Percentiles rank a stretch among this genome's conserved stretches.
These are phyloP conservation scores for Triticum urartu DNA, from an alignment of 176 grass and related monocot species.

Conservation along the genomic window DNA sequence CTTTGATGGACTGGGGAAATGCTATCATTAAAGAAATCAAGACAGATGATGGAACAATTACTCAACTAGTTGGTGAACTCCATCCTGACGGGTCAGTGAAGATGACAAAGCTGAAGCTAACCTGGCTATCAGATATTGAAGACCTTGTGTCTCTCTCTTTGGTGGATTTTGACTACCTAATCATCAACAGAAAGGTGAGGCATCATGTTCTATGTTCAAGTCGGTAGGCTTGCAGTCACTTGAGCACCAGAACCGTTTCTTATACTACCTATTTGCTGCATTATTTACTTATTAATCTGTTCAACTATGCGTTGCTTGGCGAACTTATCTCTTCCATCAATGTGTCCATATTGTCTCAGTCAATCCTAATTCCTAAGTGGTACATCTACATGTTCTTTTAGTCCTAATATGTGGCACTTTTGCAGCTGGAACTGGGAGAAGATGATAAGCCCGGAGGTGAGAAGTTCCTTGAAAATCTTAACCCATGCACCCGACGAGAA, in stretches of 20 bases:
- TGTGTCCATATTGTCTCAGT: background rate
- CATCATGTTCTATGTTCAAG: background rate
- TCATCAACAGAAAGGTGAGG: constrained; percentile 81
- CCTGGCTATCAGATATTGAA: constrained; percentile 82
- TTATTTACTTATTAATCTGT: background rate
- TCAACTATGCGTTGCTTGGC: background rate
- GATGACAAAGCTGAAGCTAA: constrained; percentile 82
- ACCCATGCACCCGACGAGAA: constrained; percentile 66
- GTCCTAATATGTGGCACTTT: background rate
- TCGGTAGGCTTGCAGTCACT: background rate
- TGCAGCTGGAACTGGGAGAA: constrained; percentile 62
- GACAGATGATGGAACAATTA: constrained; percentile 54
- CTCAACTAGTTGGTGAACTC: constrained; percentile 63
- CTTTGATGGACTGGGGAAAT: constrained; percentile 95
- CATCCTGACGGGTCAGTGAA: constrained; percentile 89
- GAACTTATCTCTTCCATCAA: background rate
- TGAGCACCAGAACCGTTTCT: background rate
- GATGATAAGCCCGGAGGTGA: constrained; percentile 53
- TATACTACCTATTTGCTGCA: background rate
- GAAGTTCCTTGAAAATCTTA: constrained; percentile 60
- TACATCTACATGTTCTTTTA: background rate
- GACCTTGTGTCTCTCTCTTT: constrained; percentile 67
- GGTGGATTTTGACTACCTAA: constrained; percentile 86
- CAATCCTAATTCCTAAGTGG: background rate
- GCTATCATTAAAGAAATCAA: constrained; percentile 81